A percentile compares a stretch with the other conserved stretches of the same genome.
These are phyloP conservation scores for Globisporangium canariense DNA, from an alignment of 352 stramenopile genomes.

Conservation along the genomic window DNA sequence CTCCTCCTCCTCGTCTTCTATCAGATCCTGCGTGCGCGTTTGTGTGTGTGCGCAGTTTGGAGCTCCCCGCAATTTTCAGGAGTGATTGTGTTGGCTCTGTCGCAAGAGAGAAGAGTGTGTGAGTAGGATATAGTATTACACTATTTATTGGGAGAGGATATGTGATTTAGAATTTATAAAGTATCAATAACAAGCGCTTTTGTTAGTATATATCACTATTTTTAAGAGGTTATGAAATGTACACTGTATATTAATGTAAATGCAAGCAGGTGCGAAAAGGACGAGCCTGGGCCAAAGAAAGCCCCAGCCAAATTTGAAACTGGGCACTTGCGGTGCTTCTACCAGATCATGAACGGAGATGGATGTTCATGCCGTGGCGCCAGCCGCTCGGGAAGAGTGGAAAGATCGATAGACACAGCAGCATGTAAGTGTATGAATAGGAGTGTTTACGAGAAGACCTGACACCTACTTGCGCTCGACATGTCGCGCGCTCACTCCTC, in stretches of 20 bases:
- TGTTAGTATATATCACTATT: too few relatives aligned
- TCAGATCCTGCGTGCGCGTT: conserved; percentile 1
- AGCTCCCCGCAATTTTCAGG: neutral
- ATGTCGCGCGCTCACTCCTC: conserved; percentile 7
- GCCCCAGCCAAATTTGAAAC: neutral
- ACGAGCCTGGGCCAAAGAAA: neutral
- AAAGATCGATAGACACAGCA: neutral
- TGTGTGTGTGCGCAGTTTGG: conserved; percentile 2
- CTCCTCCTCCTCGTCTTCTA: conserved; percentile 1
- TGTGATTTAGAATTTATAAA: too few relatives aligned
- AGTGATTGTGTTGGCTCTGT: neutral
- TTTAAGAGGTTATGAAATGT: too few relatives aligned
- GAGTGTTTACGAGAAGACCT: neutral
- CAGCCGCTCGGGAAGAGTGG: neutral
- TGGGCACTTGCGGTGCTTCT: conserved; percentile 4
- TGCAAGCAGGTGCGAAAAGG: neutral
- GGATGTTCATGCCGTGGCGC: conserved; percentile 1
- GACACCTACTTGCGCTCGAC: neutral
- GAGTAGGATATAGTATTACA: too few relatives aligned
- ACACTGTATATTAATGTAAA: too few relatives aligned
- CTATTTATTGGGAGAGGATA: too few relatives aligned
- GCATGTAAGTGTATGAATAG: neutral
- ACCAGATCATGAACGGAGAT: neutral
- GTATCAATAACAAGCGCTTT: too few relatives aligned
- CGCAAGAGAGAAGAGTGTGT: too few relatives aligned